These are phyloP conservation scores for Neonectria punicea DNA, from an alignment of 2,329 filamentous ascomycete genomes.

Conservation along the genomic window DNA sequence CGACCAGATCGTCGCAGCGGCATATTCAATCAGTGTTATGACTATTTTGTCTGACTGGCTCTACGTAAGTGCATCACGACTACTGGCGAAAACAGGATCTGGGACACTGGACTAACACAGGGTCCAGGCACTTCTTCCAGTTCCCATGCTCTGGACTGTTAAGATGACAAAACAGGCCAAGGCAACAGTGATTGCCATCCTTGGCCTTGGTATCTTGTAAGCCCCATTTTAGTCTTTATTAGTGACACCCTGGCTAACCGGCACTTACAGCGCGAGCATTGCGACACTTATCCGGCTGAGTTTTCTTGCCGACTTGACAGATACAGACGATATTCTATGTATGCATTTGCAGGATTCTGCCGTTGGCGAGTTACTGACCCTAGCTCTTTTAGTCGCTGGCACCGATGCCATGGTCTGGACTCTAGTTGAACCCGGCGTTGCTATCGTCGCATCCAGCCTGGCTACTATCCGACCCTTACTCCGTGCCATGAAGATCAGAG, in stretches of 20 bases:
- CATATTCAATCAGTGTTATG: constrained; percentile 63
- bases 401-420: constrained; percentile 67
- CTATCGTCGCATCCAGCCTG: constrained; percentile 64
- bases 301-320: constrained; percentile 57
- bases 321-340: constrained; percentile 61
- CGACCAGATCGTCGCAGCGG: constrained; percentile 57
- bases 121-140: constrained; percentile 58
- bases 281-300: constrained; percentile 64
- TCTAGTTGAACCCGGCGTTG: constrained; percentile 65
- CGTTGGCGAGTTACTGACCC: constrained; percentile 27
- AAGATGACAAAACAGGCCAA: constrained; percentile 65
- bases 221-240: constrained; percentile 14
- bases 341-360: constrained; percentile 23
- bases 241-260: constrained; percentile 24
- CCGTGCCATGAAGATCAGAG: constrained; percentile 57
- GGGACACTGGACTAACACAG: constrained; percentile 18
- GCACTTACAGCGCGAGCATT: constrained; percentile 57
- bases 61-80: constrained; percentile 50
- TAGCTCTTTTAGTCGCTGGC: constrained; percentile 51
- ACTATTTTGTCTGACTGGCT: constrained; percentile 65
- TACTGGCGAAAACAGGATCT: too few relatives aligned
- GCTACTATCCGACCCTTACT: constrained; percentile 66
- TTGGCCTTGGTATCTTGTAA: constrained; percentile 63
- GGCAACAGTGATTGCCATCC: constrained; percentile 60
- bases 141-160: constrained; percentile 65